A percentile compares a stretch with the other conserved stretches of the same genome.
phyloP scores from a whole-genome alignment of 2,329 filamentous ascomycete genomes.

The Stachybotrys elegans region DNA sequence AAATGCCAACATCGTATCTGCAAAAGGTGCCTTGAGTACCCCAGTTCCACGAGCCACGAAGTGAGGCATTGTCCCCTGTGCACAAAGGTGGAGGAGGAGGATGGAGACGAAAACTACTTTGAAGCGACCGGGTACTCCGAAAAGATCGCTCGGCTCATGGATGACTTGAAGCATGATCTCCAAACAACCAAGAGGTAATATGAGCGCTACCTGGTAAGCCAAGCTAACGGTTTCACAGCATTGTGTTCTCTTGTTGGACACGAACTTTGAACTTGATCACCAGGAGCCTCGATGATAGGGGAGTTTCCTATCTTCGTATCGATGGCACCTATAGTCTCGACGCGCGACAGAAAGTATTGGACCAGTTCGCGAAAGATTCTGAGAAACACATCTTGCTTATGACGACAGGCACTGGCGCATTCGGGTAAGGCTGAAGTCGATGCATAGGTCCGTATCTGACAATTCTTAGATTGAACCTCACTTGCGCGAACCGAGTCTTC shows the following conservation, averaged over 20 bases:
- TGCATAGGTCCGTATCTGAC: too few species aligned
- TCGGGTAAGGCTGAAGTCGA: constrained; percentile 37
- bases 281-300: constrained; percentile 18
- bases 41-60: too few species aligned
- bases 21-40: too few species aligned
- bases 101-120: constrained; percentile 18
- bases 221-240: too few species aligned
- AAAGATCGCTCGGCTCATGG: constrained; percentile 26
- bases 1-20: too few species aligned
- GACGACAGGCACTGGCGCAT: constrained; percentile 46
- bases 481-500: constrained; percentile 41
- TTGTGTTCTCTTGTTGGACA: constrained; percentile 39
- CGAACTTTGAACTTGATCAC: constrained; percentile 32
- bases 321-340: constrained; percentile 35
- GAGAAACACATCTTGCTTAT: constrained; percentile 39
- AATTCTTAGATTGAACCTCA: constrained; percentile 45
- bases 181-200: too few species aligned
- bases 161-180: constrained; percentile 24
- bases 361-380: constrained; percentile 25
- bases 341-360: constrained; percentile 30
- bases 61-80: too few species aligned
- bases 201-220: too few species aligned
- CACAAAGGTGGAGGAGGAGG: too few species aligned
- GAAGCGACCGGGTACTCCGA: constrained; percentile 20
- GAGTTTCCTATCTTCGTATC: constrained; percentile 30